A percentile compares a stretch with the other conserved stretches of the same genome.
Evolutionary conservation across 2,329 filamentous ascomycete species (phyloP).

Genomic region (Colletotrichum liaoningense): DNA sequence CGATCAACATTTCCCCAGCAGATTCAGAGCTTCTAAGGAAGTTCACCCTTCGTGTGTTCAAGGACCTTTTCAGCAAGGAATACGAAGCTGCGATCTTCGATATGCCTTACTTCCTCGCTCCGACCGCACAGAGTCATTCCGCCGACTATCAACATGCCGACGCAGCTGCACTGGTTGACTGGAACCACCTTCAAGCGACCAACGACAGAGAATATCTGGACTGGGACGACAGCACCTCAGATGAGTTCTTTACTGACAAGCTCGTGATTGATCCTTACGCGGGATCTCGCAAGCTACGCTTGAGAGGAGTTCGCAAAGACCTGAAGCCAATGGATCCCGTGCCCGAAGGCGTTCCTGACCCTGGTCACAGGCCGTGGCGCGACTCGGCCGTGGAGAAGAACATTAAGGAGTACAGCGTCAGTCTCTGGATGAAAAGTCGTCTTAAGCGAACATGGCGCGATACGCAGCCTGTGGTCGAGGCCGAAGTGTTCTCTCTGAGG

Average conservation of each 20-base stretch:
- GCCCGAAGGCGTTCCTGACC: constrained; percentile 64
- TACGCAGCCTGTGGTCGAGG: constrained; percentile 85
- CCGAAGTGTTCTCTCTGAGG: constrained; percentile 79
- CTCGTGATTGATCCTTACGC: constrained; percentile 69
- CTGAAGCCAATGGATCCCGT: constrained; percentile 74
- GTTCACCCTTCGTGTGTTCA: constrained; percentile 82
- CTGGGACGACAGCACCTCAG: constrained; percentile 55
- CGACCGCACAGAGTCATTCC: constrained; percentile 51
- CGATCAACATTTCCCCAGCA: constrained; percentile 56
- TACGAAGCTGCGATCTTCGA: constrained; percentile 73
- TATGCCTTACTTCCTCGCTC: constrained; percentile 87
- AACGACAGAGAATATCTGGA: constrained; percentile 46
- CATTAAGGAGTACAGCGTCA: constrained; percentile 88
- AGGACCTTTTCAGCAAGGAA: constrained; percentile 89
- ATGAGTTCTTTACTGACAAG: constrained; percentile 63
- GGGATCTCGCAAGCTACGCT: constrained; percentile 72
- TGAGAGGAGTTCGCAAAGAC: constrained; percentile 63
- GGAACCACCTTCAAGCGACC: constrained; percentile 63
- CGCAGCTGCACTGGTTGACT: constrained; percentile 62
- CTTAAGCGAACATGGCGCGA: constrained; percentile 66
- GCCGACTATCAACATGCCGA: constrained; percentile 33
- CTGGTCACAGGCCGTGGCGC: constrained; percentile 56
- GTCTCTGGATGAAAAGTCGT: constrained; percentile 73
- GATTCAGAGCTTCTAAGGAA: constrained; percentile 68
- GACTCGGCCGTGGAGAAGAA: constrained; percentile 54